Percentiles rank a stretch among this genome's conserved stretches.
Conservation (phyloP, 768 basidiomycete species). For the Macrolepiota dolichaula region DNA sequence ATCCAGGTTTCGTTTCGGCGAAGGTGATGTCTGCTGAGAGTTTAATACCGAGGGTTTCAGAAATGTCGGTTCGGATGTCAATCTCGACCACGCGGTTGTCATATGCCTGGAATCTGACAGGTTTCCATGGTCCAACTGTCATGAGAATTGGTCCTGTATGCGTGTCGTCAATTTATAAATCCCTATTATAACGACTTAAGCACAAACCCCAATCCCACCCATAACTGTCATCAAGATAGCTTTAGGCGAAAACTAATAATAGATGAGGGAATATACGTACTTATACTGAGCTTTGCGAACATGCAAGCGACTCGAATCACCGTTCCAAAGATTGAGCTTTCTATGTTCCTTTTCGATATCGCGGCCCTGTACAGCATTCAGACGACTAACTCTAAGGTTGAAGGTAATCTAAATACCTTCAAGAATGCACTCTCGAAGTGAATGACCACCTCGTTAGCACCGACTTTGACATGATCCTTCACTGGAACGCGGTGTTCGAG, state of each 20-base stretch:
- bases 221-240: slow-evolving; percentile 46
- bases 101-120: slow-evolving; percentile 71
- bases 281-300: slow-evolving; percentile 94
- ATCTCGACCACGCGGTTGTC: slow-evolving; percentile 59
- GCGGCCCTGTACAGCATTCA: slow-evolving; percentile 50
- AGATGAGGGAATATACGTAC: slow-evolving; percentile 33
- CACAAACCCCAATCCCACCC: slow-evolving; percentile 85
- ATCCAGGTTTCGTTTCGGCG: slow-evolving; percentile 33
- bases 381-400: background rate
- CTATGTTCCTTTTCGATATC: slow-evolving; percentile 64
- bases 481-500: slow-evolving; percentile 63
- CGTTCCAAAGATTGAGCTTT: slow-evolving; percentile 78
- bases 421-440: slow-evolving; percentile 75
- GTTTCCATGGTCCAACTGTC: slow-evolving; percentile 88
- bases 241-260: background rate
- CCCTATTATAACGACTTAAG: background rate
- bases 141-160: slow-evolving; percentile 72
- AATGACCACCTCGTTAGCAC: slow-evolving; percentile 64
- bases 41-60: slow-evolving; percentile 49
- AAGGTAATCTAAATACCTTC: slow-evolving; percentile 37
- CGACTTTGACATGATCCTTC: slow-evolving; percentile 49
- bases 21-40: slow-evolving; percentile 45
- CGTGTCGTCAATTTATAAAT: background rate
- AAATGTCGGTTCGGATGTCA: slow-evolving; percentile 56
- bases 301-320: slow-evolving; percentile 85